Percentiles rank a stretch among this genome's conserved stretches.
phyloP scores from a whole-genome alignment of 2,329 filamentous ascomycete species.

The Pseudogymnoascus pannorum region DNA sequence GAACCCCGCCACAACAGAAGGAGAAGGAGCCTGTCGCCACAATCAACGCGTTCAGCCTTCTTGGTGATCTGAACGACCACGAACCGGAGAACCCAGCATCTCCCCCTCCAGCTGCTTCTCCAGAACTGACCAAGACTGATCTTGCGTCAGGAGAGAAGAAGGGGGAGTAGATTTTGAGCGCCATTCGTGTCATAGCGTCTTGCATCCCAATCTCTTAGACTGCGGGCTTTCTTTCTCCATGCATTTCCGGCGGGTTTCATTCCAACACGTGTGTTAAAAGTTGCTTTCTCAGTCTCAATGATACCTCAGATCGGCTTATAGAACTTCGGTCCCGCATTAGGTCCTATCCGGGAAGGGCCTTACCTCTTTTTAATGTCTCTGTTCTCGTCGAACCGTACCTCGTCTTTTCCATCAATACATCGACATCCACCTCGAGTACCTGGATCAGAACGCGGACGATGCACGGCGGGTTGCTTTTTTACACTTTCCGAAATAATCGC shows the following conservation, averaged over 20 bases:
- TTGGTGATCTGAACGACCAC: constrained; percentile 35
- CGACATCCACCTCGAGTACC: constrained; percentile 6
- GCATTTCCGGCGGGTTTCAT: constrained; percentile 37
- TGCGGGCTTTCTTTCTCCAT: constrained; percentile 33
- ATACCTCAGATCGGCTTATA: constrained; percentile 35
- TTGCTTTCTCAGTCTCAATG: constrained; percentile 36
- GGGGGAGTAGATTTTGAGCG: constrained; percentile 21
- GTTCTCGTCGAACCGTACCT: constrained; percentile 8
- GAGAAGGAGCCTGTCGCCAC: constrained; percentile 57
- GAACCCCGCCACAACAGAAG: constrained; percentile 72
- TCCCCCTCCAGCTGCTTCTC: constrained; percentile 63
- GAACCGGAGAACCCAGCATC: constrained; percentile 59
- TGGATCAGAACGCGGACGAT: constrained; percentile 15
- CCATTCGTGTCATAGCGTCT: constrained; percentile 25
- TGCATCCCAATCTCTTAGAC: constrained; percentile 39
- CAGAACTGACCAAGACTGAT: constrained; percentile 55
- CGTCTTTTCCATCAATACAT: constrained; percentile 13
- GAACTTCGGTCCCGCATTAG: constrained; percentile 28
- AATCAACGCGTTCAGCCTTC: constrained; percentile 74
- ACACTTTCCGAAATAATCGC: constrained; percentile 21
- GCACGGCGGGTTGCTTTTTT: constrained; percentile 26
- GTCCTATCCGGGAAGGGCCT: constrained; percentile 18
- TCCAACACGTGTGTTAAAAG: constrained; percentile 38
- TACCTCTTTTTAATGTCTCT: constrained; percentile 15
- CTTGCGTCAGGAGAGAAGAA: constrained; percentile 44